Evolutionary conservation across 495 filamentous ascomycete genomes (phyloP).

Genomic region (Pyronema domesticum): DNA sequence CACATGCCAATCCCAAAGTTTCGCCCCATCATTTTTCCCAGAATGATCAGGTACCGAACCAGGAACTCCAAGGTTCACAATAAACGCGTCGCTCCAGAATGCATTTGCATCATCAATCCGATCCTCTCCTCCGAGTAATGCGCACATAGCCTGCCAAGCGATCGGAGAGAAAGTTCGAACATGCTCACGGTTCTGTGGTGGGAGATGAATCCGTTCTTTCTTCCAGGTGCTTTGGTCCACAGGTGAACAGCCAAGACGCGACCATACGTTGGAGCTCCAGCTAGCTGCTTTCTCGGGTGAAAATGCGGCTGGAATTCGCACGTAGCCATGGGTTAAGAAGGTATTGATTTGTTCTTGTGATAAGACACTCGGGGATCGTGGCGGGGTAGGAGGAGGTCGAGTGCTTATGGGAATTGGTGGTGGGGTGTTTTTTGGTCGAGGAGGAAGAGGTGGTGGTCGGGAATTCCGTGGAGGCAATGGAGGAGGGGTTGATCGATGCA

Average conservation of each 20-base stretch:
- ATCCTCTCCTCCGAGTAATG: constrained; percentile 50
- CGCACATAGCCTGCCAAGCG: constrained; percentile 51
- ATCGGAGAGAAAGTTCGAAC: constrained; percentile 44
- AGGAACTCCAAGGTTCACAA: constrained; percentile 52
- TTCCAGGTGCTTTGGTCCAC: constrained; percentile 52
- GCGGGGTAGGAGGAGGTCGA: background rate
- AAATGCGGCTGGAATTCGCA: constrained; percentile 45
- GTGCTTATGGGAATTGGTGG: background rate
- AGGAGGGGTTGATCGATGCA: too few species aligned
- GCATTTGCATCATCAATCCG: constrained; percentile 34
- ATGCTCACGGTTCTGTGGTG: constrained; percentile 35
- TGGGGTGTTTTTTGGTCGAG: background rate
- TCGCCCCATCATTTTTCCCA: constrained; percentile 32
- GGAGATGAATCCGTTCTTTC: constrained; percentile 47
- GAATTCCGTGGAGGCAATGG: too few species aligned
- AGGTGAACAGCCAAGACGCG: constrained; percentile 46
- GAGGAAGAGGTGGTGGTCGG: background rate
- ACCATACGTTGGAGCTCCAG: constrained; percentile 45
- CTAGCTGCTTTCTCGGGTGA: constrained; percentile 39
- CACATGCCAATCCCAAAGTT: constrained; percentile 50
- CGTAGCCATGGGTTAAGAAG: constrained; percentile 48
- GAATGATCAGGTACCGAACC: constrained; percentile 25
- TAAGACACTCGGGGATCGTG: constrained; percentile 23
- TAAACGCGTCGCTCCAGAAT: constrained; percentile 49
- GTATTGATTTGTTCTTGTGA: constrained; percentile 44